phyloP scores from a whole-genome alignment of 345 rosid genomes.

The Alliaria petiolata region DNA sequence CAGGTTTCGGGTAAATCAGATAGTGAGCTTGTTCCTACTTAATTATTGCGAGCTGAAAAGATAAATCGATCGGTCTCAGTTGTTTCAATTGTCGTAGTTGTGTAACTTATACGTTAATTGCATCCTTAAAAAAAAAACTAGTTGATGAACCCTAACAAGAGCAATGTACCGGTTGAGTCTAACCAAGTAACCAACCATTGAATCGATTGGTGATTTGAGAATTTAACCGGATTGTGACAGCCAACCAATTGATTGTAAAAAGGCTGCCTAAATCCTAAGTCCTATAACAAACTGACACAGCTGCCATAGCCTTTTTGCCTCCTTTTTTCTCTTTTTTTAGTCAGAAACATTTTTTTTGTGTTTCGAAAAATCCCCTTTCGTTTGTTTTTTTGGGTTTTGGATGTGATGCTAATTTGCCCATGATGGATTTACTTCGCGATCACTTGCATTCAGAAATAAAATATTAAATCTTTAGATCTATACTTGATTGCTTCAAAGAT shows the following conservation, averaged over 20 bases:
- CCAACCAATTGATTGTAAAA: not conserved
- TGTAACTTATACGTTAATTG: not conserved
- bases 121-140: not conserved
- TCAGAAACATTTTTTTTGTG: not conserved
- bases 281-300: not conserved
- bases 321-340: not conserved
- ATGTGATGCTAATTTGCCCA: constrained; percentile 22
- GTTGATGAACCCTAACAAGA: not conserved
- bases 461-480: not conserved
- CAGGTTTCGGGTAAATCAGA: not conserved
- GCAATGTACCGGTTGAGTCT: not conserved
- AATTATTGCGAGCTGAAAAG: constrained; percentile 3
- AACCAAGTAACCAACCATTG: not conserved
- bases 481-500: constrained; percentile 6
- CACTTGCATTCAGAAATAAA: not conserved
- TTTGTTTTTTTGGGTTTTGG: not conserved
- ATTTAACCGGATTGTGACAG: not conserved
- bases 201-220: not conserved
- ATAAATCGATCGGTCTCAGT: not conserved
- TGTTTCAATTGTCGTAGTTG: not conserved
- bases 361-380: not conserved
- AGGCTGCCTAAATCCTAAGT: not conserved
- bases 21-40: constrained; percentile 18
- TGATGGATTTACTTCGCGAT: not conserved
- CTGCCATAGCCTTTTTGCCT: constrained; percentile 21